Base-by-base conservation (phyloP, 371 early-diverging fungal species). In the Blakeslea trispora region DNA sequence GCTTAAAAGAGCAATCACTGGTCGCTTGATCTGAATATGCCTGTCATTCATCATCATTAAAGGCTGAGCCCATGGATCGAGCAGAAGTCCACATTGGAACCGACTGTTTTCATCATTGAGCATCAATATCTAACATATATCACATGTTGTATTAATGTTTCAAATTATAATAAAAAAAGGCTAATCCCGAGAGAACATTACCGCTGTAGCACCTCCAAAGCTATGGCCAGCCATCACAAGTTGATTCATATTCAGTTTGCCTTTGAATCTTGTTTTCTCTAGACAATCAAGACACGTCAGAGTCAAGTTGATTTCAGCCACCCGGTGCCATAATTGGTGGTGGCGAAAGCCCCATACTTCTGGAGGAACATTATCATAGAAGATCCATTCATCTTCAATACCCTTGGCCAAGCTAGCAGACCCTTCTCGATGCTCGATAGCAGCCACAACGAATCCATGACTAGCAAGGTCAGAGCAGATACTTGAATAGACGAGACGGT, bases 121-220 rank as follows among this genome's bases (percentile, higher is more conserved):
- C 46, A 37, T 45, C 10, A 60, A 37, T 34, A 63, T 58, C 62
- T 67, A 35, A 28, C 28, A 28, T 28, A 28, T 7, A 28, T 28
- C 5, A 3, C 28, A 28, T 44, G n/a, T n/a, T n/a, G n/a, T n/a
- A n/a, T n/a, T n/a, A n/a, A n/a, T n/a, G n/a, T n/a, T n/a, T n/a
- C n/a, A n/a, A n/a, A n/a, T n/a, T n/a, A n/a, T n/a, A n/a, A n/a
- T n/a, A n/a, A n/a, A n/a, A n/a, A n/a, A n/a, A n/a, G n/a, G n/a
- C n/a, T n/a, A n/a, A n/a, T n/a, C n/a, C n/a, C n/a, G n/a, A n/a
- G n/a, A n/a, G n/a, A n/a, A n/a, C n/a, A n/a, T 58, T 48, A 80
- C 59, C 10, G 68, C 54, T 0, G 84, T 81, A n/a, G 81, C 81
- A 11, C 66, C 86, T 7, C 87, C 87, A 72, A 84, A 87, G 24